Percentiles rank a stretch among this genome's conserved stretches.
These are phyloP conservation scores for Corinectria fuckeliana DNA, from an alignment of 2,329 filamentous ascomycete species.

Conservation along the genomic window DNA sequence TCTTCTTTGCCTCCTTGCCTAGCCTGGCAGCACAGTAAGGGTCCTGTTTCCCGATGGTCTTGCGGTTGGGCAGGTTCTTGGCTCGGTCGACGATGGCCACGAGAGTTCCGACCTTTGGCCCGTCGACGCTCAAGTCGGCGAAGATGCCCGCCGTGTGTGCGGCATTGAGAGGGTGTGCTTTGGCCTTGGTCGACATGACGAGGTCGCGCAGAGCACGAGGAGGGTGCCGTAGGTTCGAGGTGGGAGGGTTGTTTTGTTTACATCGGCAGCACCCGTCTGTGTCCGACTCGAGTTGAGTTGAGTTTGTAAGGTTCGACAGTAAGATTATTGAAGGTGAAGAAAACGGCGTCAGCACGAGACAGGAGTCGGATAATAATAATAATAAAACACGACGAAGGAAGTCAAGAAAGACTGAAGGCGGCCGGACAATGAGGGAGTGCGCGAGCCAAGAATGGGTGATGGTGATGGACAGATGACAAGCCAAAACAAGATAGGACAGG, in stretches of 20 bases:
- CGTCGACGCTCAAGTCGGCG: constrained; percentile 91
- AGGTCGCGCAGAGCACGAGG: constrained; percentile 18
- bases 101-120: constrained; percentile 90
- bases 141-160: constrained; percentile 92
- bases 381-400: constrained; percentile 1
- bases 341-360: constrained; percentile 16
- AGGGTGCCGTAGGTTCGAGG: constrained; percentile 7
- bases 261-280: constrained; percentile 30
- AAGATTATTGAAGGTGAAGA: constrained; percentile 1
- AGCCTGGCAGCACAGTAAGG: constrained; percentile 93
- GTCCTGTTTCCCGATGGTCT: constrained; percentile 98
- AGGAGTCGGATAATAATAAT: constrained; percentile 9
- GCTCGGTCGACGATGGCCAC: constrained; percentile 92
- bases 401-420: constrained; percentile 7
- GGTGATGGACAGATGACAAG: constrained; percentile 8
- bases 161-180: constrained; percentile 62
- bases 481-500: constrained; percentile 25
- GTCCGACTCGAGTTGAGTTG: constrained; percentile 18
- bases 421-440: constrained; percentile 9
- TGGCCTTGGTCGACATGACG: constrained; percentile 60
- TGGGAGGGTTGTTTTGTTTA: constrained; percentile 31
- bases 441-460: not conserved
- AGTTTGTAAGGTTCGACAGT: constrained; percentile 25
- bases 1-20: constrained; percentile 98
- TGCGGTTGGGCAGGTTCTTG: constrained; percentile 95